Evolutionary conservation across 352 stramenopile species (phyloP), one percentile per base, ranked within the genome.

Genomic region (Hyaloperonospora brassicae): DNA sequence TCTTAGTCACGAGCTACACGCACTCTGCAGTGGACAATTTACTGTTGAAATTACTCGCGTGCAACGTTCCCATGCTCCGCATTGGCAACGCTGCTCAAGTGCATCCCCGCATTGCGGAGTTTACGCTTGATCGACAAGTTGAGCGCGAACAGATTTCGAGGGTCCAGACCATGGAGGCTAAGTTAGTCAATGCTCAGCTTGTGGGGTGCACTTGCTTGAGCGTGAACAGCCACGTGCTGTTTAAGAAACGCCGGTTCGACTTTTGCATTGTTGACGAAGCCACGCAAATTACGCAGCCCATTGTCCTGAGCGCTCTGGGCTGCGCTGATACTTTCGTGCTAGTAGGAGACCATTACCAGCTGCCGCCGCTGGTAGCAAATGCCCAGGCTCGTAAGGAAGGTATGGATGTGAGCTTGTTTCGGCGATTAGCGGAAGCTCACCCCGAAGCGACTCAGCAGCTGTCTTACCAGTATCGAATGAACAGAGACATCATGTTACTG

Each of bases 381-480:
- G 49, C 86, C 22, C 76, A 96, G 57, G 96, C 96, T 35, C 72
- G 77, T 22, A 70, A 79, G 51, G 81, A 83, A 57, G 89, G 90
- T 11, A 85, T 95, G 74, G 79, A 90, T 50, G 68, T 90, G 10
- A 93, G 79, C 55, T 61, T 99, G 47, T 93, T 99, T 49, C 84
- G 86, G 44, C 70, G 84, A 8, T 60, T 99, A 13, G 87, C 88
- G 7, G 87, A 98, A 48, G 84, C 78, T 24, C 91, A 98, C 53
- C 94, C 90, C 11, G 66, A 80, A 57, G 81, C 89, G 5, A 87
- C 96, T 30, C 81, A 95, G 46, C 81, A 93, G 52, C 68, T 99
- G n/a, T 97, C 85, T n/a, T 93, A 95, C 45, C 97, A 99, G 76
- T 99, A 98, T 66, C 87, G 97, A 42, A 99, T 99, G 96, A 96